Conservation (phyloP, 768 basidiomycete species). For the Naematelia aurantialba region DNA sequence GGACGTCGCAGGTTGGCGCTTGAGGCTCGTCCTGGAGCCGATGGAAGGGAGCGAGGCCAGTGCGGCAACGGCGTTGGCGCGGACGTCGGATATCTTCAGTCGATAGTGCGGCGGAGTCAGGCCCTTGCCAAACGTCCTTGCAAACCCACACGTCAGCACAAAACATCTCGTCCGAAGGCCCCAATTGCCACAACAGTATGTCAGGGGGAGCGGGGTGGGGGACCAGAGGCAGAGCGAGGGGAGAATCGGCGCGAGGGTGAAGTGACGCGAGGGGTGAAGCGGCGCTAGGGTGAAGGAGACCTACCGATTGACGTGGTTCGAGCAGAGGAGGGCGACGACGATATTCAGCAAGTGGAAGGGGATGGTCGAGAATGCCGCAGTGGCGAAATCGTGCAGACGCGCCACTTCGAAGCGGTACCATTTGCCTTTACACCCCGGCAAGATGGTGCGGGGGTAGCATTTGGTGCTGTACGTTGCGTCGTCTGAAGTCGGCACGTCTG, state of each 20-base stretch:
- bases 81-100: slow-evolving; percentile 51
- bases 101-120: slow-evolving; percentile 63
- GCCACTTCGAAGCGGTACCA: slow-evolving; percentile 59
- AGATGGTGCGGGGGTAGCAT: slow-evolving; percentile 62
- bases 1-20: neutral
- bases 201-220: too few species aligned
- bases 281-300: neutral
- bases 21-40: too few species aligned
- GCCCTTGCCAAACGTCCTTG: slow-evolving; percentile 61
- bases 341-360: slow-evolving; percentile 64
- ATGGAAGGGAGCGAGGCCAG: slow-evolving; percentile 22
- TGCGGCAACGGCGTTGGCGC: slow-evolving; percentile 33
- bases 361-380: slow-evolving; percentile 58
- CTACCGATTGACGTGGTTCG: slow-evolving; percentile 59
- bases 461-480: slow-evolving; percentile 59
- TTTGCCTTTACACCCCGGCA: slow-evolving; percentile 66
- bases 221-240: neutral
- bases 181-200: too few species aligned
- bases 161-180: too few species aligned
- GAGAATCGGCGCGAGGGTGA: too few species aligned
- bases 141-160: too few species aligned
- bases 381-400: slow-evolving; percentile 56
- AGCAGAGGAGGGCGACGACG: slow-evolving; percentile 60
- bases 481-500: slow-evolving; percentile 49
- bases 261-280: too few species aligned